These are phyloP conservation scores for Emericellopsis cladophorae DNA, from an alignment of 2,329 filamentous ascomycete species.

Conservation along the genomic window DNA sequence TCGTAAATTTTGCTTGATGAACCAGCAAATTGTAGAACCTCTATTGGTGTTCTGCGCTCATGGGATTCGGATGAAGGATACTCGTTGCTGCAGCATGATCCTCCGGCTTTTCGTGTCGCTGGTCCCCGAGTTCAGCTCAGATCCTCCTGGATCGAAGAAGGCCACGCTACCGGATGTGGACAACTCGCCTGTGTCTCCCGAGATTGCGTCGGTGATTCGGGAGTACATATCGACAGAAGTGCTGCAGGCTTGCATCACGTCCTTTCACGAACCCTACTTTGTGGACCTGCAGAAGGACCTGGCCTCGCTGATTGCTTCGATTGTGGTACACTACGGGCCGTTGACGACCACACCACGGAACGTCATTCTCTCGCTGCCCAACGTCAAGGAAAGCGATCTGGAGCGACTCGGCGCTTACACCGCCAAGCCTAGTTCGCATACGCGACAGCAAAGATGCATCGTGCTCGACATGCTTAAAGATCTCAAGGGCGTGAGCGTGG, in stretches of 20 bases:
- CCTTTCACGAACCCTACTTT: constrained; percentile 90
- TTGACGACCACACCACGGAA: constrained; percentile 57
- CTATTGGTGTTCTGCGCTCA: constrained; percentile 87
- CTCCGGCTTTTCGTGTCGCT: constrained; percentile 78
- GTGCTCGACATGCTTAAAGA: constrained; percentile 78
- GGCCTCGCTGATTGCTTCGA: constrained; percentile 73
- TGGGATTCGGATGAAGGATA: constrained; percentile 79
- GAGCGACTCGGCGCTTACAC: constrained; percentile 50
- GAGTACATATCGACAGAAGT: constrained; percentile 87
- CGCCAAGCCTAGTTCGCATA: constrained; percentile 41
- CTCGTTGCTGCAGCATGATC: constrained; percentile 74
- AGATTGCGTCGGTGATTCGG: constrained; percentile 56
- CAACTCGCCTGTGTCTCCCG: constrained; percentile 33
- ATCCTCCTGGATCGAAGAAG: constrained; percentile 13
- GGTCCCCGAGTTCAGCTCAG: constrained; percentile 67
- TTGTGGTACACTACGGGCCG: constrained; percentile 64
- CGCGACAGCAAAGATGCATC: constrained; percentile 67
- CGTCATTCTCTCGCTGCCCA: constrained; percentile 70
- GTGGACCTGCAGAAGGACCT: constrained; percentile 92
- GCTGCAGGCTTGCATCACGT: constrained; percentile 78
- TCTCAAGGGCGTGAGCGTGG: constrained; percentile 80
- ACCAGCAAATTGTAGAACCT: constrained; percentile 69
- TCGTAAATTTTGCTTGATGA: constrained; percentile 70
- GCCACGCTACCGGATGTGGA: constrained; percentile 12
- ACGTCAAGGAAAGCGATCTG: constrained; percentile 57